These are phyloP conservation scores for Xerophyta viscosa DNA, from an alignment of 106 monocot species.

Conservation along the genomic window DNA sequence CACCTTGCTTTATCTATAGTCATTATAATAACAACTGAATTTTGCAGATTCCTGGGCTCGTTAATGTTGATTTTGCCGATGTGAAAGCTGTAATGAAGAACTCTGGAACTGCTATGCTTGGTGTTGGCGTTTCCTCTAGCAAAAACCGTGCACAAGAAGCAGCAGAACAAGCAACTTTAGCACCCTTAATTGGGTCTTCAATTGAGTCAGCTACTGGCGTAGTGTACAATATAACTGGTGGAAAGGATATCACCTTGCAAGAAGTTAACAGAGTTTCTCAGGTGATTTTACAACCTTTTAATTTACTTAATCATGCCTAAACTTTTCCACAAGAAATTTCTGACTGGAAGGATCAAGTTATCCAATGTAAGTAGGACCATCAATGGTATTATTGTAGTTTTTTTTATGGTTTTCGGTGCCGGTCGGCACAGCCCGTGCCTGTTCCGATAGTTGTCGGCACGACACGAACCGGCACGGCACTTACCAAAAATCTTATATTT, in stretches of 20 bases:
- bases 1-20: neutral
- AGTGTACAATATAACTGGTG: constrained; percentile 96
- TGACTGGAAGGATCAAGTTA: too few relatives aligned
- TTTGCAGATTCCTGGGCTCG: constrained; percentile 87
- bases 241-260: constrained; percentile 94
- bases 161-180: constrained; percentile 92
- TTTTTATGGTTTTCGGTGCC: too few relatives aligned
- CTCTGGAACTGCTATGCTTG: constrained; percentile 98
- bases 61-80: constrained; percentile 99
- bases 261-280: constrained; percentile 98
- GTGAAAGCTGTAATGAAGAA: constrained; percentile 98
- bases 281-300: constrained; percentile 23
- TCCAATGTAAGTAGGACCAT: too few relatives aligned
- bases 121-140: constrained; percentile 92
- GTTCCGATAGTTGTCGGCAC: too few relatives aligned
- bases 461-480: too few relatives aligned
- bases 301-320: neutral
- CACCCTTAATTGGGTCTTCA: constrained; percentile 88
- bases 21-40: neutral
- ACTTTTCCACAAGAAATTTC: too few relatives aligned
- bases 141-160: constrained; percentile 98
- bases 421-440: too few relatives aligned
- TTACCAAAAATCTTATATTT: too few relatives aligned
- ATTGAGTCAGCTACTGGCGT: constrained; percentile 92
- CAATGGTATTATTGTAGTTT: too few relatives aligned